Evolutionary conservation across 2,329 filamentous ascomycete species (phyloP).

Genomic region (Fusarium nurragi): DNA sequence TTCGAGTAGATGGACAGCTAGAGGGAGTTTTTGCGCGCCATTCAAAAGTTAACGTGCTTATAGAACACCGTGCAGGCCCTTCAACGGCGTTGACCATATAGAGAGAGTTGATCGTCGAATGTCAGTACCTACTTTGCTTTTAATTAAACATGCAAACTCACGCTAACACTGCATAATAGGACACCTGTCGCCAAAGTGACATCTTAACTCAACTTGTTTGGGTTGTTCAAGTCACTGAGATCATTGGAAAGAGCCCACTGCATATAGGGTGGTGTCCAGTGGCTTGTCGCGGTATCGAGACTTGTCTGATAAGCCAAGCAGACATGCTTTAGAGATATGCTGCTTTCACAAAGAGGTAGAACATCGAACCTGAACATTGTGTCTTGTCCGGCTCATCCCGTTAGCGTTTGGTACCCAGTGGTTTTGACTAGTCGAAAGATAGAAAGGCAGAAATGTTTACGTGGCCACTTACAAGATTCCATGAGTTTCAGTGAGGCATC

Average conservation of each 20-base stretch:
- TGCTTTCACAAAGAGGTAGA: background rate
- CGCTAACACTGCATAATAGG: background rate
- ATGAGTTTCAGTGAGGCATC: background rate
- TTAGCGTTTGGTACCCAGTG: background rate
- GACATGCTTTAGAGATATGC: background rate
- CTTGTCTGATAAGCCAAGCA: background rate
- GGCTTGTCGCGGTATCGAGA: background rate
- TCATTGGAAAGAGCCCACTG: background rate
- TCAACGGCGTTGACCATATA: background rate
- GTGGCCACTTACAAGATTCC: background rate
- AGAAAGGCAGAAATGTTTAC: background rate
- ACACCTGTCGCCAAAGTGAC: background rate
- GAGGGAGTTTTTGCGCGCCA: background rate
- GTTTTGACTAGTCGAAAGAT: background rate
- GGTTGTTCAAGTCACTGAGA: background rate
- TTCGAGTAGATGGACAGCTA: background rate
- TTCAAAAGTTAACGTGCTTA: background rate
- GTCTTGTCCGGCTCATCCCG: background rate
- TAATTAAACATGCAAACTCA: background rate
- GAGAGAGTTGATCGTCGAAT: background rate
- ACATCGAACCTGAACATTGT: background rate
- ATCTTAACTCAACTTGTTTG: background rate
- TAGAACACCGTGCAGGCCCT: background rate
- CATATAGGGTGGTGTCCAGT: background rate
- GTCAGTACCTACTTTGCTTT: fast-evolving